Evolutionary conservation across 2,329 filamentous ascomycete species (phyloP), one percentile per base, ranked within the genome.

Genomic region (Zelopaecilomyces penicillatus): DNA sequence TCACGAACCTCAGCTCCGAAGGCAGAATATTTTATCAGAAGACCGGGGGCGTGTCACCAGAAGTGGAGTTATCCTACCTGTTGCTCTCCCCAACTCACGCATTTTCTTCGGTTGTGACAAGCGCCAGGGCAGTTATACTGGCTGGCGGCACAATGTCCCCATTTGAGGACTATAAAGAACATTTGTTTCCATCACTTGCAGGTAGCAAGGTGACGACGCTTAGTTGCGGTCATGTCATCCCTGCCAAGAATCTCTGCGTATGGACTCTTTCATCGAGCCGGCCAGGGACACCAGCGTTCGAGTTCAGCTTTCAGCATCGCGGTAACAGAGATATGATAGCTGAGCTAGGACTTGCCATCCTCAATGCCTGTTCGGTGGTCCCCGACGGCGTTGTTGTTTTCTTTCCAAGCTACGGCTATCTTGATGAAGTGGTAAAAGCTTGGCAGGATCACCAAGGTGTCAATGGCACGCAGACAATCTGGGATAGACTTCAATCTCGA

Each of bases 111-210:
- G 85, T 97, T 42, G 87, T 91, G 2, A 81, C 87, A 30, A 82
- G 85, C 50, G 88, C 93, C 1, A 76, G 89, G 46, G 87, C 91
- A 2, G 85, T 98, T 4, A 84, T 98, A 36, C 71, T 98, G 4
- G 93, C 90, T 0, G 93, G 93, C 46, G 93, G 93, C 26, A 98
- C 93, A 28, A 97, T 98, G 93, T 95, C 93, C 3, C 93, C 93
- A 0, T 95, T 97, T 70, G 78, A 83, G 27, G 93, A 97, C 65
- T 98, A 95, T 64, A 82, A 77, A 32, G 76, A 84, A 4, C 87
- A 96, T 55, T 73, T 98, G 0, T 93, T 98, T 50, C 86, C 91
- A 0, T 83, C 86, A 40, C 63, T 95, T 0, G 60, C 76, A 0
- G 54, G 73, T 1, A 64, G 69, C 0, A 79, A 79, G 45, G 76